A percentile compares a stretch with the other conserved stretches of the same genome.
phyloP scores from a whole-genome alignment of 768 basidiomycete genomes.

The Coprinellus micaceus region DNA sequence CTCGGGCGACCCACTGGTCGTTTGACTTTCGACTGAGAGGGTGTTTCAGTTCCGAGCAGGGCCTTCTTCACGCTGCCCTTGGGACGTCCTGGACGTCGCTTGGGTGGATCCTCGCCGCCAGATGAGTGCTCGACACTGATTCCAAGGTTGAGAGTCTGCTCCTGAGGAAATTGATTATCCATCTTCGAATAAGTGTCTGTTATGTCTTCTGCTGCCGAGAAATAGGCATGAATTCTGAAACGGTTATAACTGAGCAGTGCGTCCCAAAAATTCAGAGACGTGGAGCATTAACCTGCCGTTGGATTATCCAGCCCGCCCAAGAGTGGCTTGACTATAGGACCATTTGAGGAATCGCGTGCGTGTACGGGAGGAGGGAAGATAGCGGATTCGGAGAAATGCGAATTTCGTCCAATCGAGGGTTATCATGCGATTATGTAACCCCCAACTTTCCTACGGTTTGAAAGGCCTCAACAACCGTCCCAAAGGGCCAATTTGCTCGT shows the following conservation, averaged over 20 bases:
- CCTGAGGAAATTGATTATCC: conserved; percentile 11
- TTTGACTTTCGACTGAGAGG: conserved; percentile 54
- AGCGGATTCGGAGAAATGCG: conserved; percentile 4
- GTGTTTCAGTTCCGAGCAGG: conserved; percentile 27
- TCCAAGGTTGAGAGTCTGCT: conserved; percentile 2
- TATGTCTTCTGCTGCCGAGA: conserved; percentile 6
- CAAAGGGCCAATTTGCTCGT: too few relatives aligned
- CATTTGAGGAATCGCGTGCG: background rate
- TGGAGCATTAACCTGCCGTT: background rate
- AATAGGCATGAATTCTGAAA: conserved; percentile 11
- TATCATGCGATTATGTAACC: background rate
- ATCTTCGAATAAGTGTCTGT: conserved; percentile 9
- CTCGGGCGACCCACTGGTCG: conserved; percentile 78
- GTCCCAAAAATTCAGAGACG: background rate
- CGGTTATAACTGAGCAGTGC: conserved; percentile 6
- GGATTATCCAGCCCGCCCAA: background rate
- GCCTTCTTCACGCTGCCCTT: conserved; percentile 79
- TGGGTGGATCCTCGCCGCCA: conserved; percentile 26
- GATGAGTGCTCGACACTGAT: background rate
- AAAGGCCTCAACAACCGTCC: background rate
- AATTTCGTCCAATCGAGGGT: background rate
- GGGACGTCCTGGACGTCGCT: conserved; percentile 72
- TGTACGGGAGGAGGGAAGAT: conserved; percentile 1
- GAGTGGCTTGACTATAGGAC: background rate
- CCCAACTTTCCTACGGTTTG: too few relatives aligned